Evolutionary conservation across 2,329 filamentous ascomycete species (phyloP), one percentile per base, ranked within the genome.

Genomic region (Penicillium expansum): DNA sequence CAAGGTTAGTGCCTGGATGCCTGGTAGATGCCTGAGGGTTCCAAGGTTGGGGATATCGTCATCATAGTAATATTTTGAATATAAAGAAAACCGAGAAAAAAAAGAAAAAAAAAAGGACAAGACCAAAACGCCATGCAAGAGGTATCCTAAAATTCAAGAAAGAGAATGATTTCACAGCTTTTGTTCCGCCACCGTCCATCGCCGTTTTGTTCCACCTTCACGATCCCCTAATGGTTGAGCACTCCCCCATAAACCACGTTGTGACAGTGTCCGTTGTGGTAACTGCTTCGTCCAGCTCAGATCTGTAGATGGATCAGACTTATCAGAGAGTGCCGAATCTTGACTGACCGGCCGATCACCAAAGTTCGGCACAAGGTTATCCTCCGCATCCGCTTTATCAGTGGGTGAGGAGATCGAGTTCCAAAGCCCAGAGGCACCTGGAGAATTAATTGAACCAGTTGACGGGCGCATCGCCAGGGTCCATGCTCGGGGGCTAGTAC

Each of bases 131-230:
- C 64, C 62, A 65, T 61, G 63, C 61, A 63, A 56, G 51, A 64
- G 57, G 59, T 63, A 65, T 65, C 59, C 45, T 58, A 44, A 32
- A 60, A 56, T 18, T 18, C 35, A 56, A 51, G 38, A n/a, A 47
- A 16, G 5, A 20, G 7, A 38, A 33, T 24, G 41, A 57, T 24
- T 22, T 64, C 59, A 66, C 44, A 67, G 39, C 35, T 67, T 65
- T 44, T 65, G 67, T 57, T 76, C 74, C 9, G 71, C 65, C 48
- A 76, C 66, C 3, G 74, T 75, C 74, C 74, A 76, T 51, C 74
- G 70, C 45, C 74, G 69, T 52, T 69, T 70, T 18, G 67, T 58
- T 33, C 60, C 59, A 5, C 56, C 48, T 24, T 73, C 69, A 30
- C 66, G 67, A 30, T 71, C 69, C 38, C 67, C 67, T 41, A 68